Percentiles rank a stretch among this genome's conserved stretches.
Evolutionary conservation across 2,329 filamentous ascomycete genomes (phyloP).

Genomic region (Tolypocladium inflatum): DNA sequence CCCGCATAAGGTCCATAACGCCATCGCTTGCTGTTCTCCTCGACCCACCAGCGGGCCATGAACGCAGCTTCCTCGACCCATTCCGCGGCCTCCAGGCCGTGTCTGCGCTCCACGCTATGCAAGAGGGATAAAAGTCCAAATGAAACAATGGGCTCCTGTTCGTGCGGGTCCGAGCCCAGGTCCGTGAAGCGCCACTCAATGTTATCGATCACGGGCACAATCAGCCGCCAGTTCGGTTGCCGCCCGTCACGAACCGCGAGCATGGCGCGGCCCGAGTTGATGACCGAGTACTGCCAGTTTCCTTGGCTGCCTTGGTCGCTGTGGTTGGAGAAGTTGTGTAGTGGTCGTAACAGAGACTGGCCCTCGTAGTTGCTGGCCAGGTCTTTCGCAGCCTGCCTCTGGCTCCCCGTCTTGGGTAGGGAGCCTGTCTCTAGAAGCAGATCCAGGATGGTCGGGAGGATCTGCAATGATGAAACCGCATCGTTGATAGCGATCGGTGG

Average conservation of each 20-base stretch:
- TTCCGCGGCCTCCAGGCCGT: constrained; percentile 13
- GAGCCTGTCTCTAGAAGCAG: constrained; percentile 22
- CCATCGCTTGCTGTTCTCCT: constrained; percentile 24
- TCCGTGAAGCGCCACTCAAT: constrained; percentile 22
- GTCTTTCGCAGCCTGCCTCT: constrained; percentile 13
- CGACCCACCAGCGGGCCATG: constrained; percentile 22
- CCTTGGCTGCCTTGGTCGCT: constrained; percentile 4
- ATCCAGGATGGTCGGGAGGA: constrained; percentile 24
- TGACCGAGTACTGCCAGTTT: constrained; percentile 13
- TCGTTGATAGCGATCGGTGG: constrained; percentile 20
- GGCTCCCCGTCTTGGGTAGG: constrained; percentile 13
- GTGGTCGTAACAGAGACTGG: constrained; percentile 21
- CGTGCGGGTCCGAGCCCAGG: constrained; percentile 15
- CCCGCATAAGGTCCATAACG: constrained; percentile 10
- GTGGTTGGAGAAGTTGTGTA: constrained; percentile 7
- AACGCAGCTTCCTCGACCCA: constrained; percentile 22
- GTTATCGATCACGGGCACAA: constrained; percentile 12
- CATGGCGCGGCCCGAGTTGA: constrained; percentile 14
- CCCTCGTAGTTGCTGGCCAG: constrained; percentile 23
- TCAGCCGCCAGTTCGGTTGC: constrained; percentile 10
- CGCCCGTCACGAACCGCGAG: constrained; percentile 10
- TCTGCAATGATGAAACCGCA: constrained; percentile 20
- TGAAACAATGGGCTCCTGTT: constrained; percentile 13
- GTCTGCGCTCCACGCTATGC: constrained; percentile 7
- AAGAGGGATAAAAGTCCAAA: constrained; percentile 14